These are phyloP conservation scores for Penicillium argentinense DNA, from an alignment of 495 filamentous ascomycete genomes.

Conservation along the genomic window DNA sequence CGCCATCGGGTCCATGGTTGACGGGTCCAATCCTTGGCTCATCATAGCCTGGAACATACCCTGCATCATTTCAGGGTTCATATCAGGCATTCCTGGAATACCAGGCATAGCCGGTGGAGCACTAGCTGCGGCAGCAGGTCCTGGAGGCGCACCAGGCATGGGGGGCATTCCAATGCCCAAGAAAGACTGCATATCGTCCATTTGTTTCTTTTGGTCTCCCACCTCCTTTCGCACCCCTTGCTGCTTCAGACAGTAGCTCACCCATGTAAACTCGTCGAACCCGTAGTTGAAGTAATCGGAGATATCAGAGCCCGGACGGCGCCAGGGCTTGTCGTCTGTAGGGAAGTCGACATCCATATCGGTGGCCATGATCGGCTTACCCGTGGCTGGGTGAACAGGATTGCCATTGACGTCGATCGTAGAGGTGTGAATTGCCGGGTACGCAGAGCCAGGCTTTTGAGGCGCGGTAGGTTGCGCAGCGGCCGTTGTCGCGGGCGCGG, in stretches of 20 bases:
- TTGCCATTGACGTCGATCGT: slow-evolving; percentile 83
- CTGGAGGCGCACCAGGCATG: slow-evolving; percentile 58
- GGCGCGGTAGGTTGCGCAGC: slow-evolving; percentile 43
- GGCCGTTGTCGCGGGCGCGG: slow-evolving; percentile 30
- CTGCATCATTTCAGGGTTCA: slow-evolving; percentile 74
- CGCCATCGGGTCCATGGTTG: slow-evolving; percentile 68
- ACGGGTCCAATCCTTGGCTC: slow-evolving; percentile 76
- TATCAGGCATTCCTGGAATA: slow-evolving; percentile 70
- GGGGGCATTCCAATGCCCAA: slow-evolving; percentile 71
- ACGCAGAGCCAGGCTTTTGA: slow-evolving; percentile 55
- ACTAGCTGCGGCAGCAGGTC: slow-evolving; percentile 36
- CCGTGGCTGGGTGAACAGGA: slow-evolving; percentile 69
- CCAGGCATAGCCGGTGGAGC: slow-evolving; percentile 56
- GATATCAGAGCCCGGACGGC: slow-evolving; percentile 90
- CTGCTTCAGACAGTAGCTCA: slow-evolving; percentile 89
- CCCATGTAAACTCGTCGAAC: slow-evolving; percentile 99
- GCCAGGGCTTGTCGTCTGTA: slow-evolving; percentile 86
- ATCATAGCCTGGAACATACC: slow-evolving; percentile 82
- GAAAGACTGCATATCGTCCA: slow-evolving; percentile 88
- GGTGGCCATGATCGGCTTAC: slow-evolving; percentile 70
- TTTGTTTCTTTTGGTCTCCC: slow-evolving; percentile 75
- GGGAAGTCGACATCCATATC: slow-evolving; percentile 81
- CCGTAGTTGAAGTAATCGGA: slow-evolving; percentile 99
- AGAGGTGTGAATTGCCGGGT: slow-evolving; percentile 69
- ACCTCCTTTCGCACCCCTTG: slow-evolving; percentile 71